Percentiles rank a stretch among this genome's conserved stretches.
phyloP scores from a whole-genome alignment of 306 rosid genomes.

The Vachellia collinsii region DNA sequence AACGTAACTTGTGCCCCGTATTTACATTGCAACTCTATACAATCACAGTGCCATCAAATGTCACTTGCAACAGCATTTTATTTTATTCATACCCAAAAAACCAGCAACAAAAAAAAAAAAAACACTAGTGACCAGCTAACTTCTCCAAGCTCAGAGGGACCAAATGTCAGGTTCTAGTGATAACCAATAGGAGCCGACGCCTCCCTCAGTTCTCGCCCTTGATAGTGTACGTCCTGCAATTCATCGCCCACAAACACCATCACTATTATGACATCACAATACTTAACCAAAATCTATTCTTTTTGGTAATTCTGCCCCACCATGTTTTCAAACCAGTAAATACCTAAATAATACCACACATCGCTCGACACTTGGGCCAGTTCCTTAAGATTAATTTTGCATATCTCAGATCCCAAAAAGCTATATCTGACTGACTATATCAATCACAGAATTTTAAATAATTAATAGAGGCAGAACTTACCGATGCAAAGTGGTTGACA shows the following conservation, averaged over 20 bases:
- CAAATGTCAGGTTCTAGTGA: conserved; percentile 42
- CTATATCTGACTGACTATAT: no score
- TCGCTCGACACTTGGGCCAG: no score
- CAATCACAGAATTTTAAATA: neutral
- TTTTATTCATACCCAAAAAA: conserved; percentile 40
- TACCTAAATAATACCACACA: no score
- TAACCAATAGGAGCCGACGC: conserved; percentile 76
- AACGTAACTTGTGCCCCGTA: neutral
- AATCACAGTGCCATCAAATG: neutral
- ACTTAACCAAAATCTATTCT: neutral
- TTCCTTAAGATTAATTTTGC: no score
- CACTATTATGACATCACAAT: neutral
- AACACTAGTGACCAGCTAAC: neutral
- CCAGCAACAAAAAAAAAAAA: neutral
- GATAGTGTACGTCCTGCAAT: conserved; percentile 73
- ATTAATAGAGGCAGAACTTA: conserved; percentile 18
- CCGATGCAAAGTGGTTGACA: conserved; percentile 84
- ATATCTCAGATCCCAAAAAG: no score
- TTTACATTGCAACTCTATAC: conserved; percentile 18
- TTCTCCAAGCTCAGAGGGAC: neutral
- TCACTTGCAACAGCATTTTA: neutral
- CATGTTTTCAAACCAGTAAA: no score
- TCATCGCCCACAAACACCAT: conserved; percentile 24
- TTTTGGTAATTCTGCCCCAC: no score
- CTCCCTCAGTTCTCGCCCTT: conserved; percentile 63